phyloP scores from a whole-genome alignment of 805 yeast species.

The Maudiozyma barnettii region DNA sequence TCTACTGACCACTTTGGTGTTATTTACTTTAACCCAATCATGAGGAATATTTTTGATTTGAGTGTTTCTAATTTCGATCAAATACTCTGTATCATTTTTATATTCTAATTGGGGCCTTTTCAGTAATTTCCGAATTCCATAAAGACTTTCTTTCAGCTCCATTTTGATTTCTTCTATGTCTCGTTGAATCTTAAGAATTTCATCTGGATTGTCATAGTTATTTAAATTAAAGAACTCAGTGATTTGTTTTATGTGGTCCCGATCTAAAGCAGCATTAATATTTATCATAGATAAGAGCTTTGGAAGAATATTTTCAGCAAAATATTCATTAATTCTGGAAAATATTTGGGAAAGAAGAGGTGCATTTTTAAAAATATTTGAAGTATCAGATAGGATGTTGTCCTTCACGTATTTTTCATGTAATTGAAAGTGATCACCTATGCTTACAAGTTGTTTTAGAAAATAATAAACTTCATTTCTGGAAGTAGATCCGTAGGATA shows the following conservation, averaged over 20 bases:
- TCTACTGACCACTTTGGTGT: slow-evolving; percentile 58
- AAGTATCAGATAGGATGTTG: slow-evolving; percentile 15
- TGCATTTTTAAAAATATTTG: slow-evolving; percentile 18
- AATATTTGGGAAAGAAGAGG: slow-evolving; percentile 33
- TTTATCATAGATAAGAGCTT: slow-evolving; percentile 43
- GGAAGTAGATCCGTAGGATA: slow-evolving; percentile 50
- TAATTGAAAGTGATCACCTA: slow-evolving; percentile 27
- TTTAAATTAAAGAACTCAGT: slow-evolving; percentile 34
- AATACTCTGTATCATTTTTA: slow-evolving; percentile 56
- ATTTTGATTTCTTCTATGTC: slow-evolving; percentile 37
- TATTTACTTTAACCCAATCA: slow-evolving; percentile 70
- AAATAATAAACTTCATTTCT: slow-evolving; percentile 52
- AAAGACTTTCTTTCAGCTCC: slow-evolving; percentile 46
- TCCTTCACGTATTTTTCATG: slow-evolving; percentile 24
- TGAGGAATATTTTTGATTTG: slow-evolving; percentile 51
- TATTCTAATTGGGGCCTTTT: slow-evolving; percentile 50
- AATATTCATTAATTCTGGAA: slow-evolving; percentile 28
- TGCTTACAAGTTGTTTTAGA: slow-evolving; percentile 36
- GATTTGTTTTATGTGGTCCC: slow-evolving; percentile 38
- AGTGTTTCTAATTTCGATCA: slow-evolving; percentile 64
- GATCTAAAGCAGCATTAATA: slow-evolving; percentile 41
- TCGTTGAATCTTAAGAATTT: slow-evolving; percentile 30
- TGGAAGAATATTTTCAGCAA: slow-evolving; percentile 27
- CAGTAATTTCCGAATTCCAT: slow-evolving; percentile 34
- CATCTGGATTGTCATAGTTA: slow-evolving; percentile 32